Base-by-base conservation (phyloP, 257 asterid genomes). In the Ballota nigra region DNA sequence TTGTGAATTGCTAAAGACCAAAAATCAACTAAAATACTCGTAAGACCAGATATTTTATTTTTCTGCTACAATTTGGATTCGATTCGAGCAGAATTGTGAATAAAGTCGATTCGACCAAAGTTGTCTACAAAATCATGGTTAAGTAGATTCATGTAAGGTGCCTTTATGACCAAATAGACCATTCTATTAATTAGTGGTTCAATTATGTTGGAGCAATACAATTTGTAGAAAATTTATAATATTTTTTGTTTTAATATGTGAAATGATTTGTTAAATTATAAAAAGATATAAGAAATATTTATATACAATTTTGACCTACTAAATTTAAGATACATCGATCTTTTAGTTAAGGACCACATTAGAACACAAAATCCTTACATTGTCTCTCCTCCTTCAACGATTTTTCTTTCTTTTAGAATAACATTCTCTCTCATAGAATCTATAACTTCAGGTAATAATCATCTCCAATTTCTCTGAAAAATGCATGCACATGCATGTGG, bases 371-470 rank as follows among this genome's bases (percentile, higher is more conserved):
- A 73, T 73, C 18, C 24, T 49, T 63, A 53, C 56, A 51, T 36
- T 38, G 15, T 59, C 74, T 78, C 71, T 64, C 79, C 60, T 59
- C 55, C 70, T 52, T 33, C 73, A 31, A 40, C 38, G 72, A 68
- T 45, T 60, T 29, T 24, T 52, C 47, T 16, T 23, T 66, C 41
- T 24, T 15, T 67, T 63, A 78, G 29, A 59, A 67, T 63, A 49
- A 6, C 70, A 52, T 70, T 51, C 59, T 66, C 74, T 51, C 68
- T 66, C 63, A 49, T 11, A 31, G 6, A 12, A 64, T 23, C 55
- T 26, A 24, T 34, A 15, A 34, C 23, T 56, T 18, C 73, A 18
- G 83, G 79, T 69, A 71, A 31, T 57, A 31, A 29, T 55, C 20
- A 15, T 20, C 40, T 34, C 16, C 33, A 6, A 62, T 52, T 66